Evolutionary conservation across 495 filamentous ascomycete genomes (phyloP).

Genomic region (Neurospora terricola): DNA sequence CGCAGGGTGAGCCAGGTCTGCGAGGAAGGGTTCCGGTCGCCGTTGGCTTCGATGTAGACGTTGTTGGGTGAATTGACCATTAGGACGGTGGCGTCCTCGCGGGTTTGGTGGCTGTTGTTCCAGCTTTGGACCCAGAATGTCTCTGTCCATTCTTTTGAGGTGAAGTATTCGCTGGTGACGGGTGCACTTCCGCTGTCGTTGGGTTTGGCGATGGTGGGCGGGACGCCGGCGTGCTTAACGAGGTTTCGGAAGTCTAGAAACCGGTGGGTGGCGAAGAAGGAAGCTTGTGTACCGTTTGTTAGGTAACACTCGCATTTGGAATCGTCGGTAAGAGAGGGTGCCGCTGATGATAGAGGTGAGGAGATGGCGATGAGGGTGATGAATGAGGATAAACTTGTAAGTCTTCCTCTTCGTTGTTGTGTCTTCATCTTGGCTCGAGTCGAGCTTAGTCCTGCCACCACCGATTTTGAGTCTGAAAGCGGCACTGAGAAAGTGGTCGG

Average conservation of each 20-base stretch:
- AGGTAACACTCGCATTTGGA: slow-evolving; percentile 38
- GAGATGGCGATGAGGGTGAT: slow-evolving; percentile 12
- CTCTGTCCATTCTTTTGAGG: slow-evolving; percentile 26
- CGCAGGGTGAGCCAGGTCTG: slow-evolving; percentile 52
- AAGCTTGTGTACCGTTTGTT: slow-evolving; percentile 34
- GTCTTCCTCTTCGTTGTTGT: background rate
- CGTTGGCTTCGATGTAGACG: slow-evolving; percentile 47
- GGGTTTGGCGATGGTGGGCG: slow-evolving; percentile 21
- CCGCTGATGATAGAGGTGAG: slow-evolving; percentile 6
- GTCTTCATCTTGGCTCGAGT: slow-evolving; percentile 3
- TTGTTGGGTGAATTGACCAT: slow-evolving; percentile 59
- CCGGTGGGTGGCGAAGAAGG: slow-evolving; percentile 53
- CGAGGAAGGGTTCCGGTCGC: slow-evolving; percentile 23
- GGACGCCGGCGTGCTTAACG: slow-evolving; percentile 26
- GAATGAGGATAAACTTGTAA: slow-evolving; percentile 10
- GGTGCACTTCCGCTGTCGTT: slow-evolving; percentile 20
- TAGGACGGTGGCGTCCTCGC: slow-evolving; percentile 31
- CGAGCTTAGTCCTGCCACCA: background rate
- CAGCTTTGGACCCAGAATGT: slow-evolving; percentile 50
- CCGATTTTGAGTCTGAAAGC: background rate
- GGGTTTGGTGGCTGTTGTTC: slow-evolving; percentile 32
- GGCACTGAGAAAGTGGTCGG: background rate
- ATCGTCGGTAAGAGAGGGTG: slow-evolving; percentile 16
- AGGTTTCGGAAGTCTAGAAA: slow-evolving; percentile 60
- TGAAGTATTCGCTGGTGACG: slow-evolving; percentile 33